Evolutionary conservation across 495 filamentous ascomycete genomes (phyloP).

Genomic region (Penicillium bialowiezense): DNA sequence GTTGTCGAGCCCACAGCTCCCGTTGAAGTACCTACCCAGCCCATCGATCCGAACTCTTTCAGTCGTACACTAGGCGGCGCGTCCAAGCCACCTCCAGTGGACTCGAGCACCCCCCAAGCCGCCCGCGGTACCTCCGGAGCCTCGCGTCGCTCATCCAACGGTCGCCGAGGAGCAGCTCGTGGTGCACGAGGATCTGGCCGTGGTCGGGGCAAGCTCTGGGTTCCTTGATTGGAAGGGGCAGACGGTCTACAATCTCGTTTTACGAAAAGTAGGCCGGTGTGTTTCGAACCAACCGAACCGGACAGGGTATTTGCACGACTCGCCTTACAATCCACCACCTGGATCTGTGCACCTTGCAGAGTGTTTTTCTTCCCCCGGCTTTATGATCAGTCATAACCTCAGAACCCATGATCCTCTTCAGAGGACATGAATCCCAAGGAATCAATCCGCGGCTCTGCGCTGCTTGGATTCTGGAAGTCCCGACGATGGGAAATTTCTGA

Average conservation of each 20-base stretch:
- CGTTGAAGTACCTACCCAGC: constrained; percentile 46
- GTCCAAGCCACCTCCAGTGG: constrained; percentile 31
- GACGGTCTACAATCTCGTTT: constrained; percentile 22
- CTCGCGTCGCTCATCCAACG: constrained; percentile 32
- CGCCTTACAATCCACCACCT: constrained; percentile 4
- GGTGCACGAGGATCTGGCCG: constrained; percentile 38
- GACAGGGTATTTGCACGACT: constrained; percentile 20
- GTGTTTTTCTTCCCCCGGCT: constrained; percentile 12
- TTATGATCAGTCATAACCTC: constrained; percentile 9
- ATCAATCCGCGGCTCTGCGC: constrained; percentile 28
- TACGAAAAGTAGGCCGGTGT: constrained; percentile 20
- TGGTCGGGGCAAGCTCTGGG: constrained; percentile 53
- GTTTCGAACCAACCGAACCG: constrained; percentile 19
- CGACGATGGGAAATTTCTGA: background rate
- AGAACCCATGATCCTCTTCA: constrained; percentile 7
- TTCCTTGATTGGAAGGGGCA: constrained; percentile 40
- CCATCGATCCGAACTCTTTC: constrained; percentile 57
- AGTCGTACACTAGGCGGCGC: constrained; percentile 38
- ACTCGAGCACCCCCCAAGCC: constrained; percentile 37
- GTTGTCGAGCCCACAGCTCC: constrained; percentile 26
- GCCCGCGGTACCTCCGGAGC: constrained; percentile 38
- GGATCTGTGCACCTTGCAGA: constrained; percentile 9
- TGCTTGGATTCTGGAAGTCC: constrained; percentile 14
- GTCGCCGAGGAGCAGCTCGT: constrained; percentile 33
- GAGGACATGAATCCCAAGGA: constrained; percentile 54